Evolutionary conservation across 768 basidiomycete genomes (phyloP), one percentile per base, ranked within the genome.

Genomic region (Calocybe cyanea): DNA sequence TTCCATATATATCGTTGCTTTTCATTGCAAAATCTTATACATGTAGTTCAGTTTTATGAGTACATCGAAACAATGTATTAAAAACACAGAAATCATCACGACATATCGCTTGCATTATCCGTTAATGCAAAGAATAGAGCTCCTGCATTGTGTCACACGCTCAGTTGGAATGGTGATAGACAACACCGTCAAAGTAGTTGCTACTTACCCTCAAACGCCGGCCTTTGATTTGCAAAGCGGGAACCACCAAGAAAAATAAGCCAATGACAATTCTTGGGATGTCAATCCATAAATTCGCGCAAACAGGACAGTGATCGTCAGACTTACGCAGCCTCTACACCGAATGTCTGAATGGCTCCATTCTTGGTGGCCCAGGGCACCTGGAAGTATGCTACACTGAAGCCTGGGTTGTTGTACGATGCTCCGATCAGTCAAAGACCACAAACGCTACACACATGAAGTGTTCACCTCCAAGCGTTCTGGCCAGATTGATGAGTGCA

Each of bases 321-420:
- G 2, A 61, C 73, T 53, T 58, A 72, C 63, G 78, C 79, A 19
- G 76, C 77, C 55, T 81, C 79, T 25, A 66, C 65, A 10, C 78
- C 79, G 50, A 78, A 76, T 3, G 75, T 73, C 54, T 79, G 75
- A 23, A 79, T 59, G 2, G 79, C 74, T 20, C 79, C 79, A 43
- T 75, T 53, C 50, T 69, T 70, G 19, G 55, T 53, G 3, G 78
- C 78, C 79, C 79, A 80, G 2, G 72, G 71, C 1, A 80, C 72
- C 52, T 81, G 79, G 62, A 76, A 80, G 57, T 72, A 80, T 1
- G 79, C 77, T 9, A 80, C 77, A 38, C 67, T 70, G 60, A 80
- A 81, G 13, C 66, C 65, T 66, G 31, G 20, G 23, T 9, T 8
- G 23, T 9, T 8, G 17, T 1, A 13, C 6, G 34, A 28, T 14